These are phyloP conservation scores for Aspergillus terreus DNA, from an alignment of 2,329 filamentous ascomycete species.

Conservation along the genomic window DNA sequence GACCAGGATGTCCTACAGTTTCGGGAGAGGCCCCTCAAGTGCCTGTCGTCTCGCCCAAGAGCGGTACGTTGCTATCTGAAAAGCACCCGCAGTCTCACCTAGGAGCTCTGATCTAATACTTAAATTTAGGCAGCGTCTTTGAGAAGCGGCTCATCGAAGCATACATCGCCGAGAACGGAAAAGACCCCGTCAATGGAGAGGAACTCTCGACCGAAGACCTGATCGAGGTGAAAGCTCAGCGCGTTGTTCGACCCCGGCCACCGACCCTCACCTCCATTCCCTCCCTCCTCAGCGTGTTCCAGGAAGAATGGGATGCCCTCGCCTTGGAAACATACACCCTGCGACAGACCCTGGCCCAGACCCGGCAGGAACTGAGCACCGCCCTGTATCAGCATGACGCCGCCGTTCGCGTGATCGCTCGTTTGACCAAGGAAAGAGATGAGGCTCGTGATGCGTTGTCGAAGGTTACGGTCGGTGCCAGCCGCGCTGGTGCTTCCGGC, in stretches of 20 bases:
- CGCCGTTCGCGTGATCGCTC: slow-evolving; percentile 89
- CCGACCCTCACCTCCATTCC: slow-evolving; percentile 95
- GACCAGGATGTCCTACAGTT: slow-evolving; percentile 52
- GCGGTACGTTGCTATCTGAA: slow-evolving; percentile 57
- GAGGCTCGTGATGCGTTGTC: slow-evolving; percentile 87
- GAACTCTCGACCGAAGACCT: slow-evolving; percentile 80
- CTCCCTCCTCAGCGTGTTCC: slow-evolving; percentile 87
- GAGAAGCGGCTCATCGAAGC: slow-evolving; percentile 94
- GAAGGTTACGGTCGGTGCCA: slow-evolving; percentile 70
- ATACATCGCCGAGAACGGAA: slow-evolving; percentile 89
- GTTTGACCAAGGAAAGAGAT: slow-evolving; percentile 84
- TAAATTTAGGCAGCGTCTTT: slow-evolving; percentile 70
- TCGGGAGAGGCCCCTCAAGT: slow-evolving; percentile 95
- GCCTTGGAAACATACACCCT: slow-evolving; percentile 89
- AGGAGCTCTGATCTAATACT: slow-evolving; percentile 25
- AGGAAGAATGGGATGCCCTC: slow-evolving; percentile 96
- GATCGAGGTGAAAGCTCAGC: slow-evolving; percentile 77
- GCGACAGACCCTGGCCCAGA: slow-evolving; percentile 83
- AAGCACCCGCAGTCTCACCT: slow-evolving; percentile 4
- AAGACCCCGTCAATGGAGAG: slow-evolving; percentile 85
- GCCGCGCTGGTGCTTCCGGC: slow-evolving; percentile 44
- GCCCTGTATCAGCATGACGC: slow-evolving; percentile 97
- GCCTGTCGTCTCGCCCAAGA: slow-evolving; percentile 92
- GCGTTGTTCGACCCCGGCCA: slow-evolving; percentile 81
- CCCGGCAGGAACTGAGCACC: slow-evolving; percentile 87